Evolutionary conservation across 371 early-diverging fungal species (phyloP), one percentile per base, ranked within the genome.

Genomic region (Mucor circinelloides): DNA sequence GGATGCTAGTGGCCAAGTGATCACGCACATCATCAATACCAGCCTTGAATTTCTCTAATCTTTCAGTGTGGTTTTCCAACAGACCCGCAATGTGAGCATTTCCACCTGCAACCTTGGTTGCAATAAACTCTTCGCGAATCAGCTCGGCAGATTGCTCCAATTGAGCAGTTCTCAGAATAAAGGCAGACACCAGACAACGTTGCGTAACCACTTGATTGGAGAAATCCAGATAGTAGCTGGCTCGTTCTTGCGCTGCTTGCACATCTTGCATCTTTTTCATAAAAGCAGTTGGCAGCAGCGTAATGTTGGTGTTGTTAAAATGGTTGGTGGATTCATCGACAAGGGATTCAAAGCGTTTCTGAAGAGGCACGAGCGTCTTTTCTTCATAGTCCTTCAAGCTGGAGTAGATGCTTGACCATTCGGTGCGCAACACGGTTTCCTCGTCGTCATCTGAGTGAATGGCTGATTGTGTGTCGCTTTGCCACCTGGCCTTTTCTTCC

Each of bases 91-190:
- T 55, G 1, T 62, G 64, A 6, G 52, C 23, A 25, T 62, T 61
- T 13, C 28, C 52, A 3, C 55, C 27, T 6, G 64, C 60, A 1
- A 52, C 57, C 27, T 77, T 66, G 42, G 66, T 57, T 1, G 72
- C 60, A n/a, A 76, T 76, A 34, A 83, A 73, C 46, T 80, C 80
- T 57, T 83, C 80, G 2, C 83, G 75, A 19, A 83, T 76, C 30
- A 73, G 38, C 23, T 80, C 83, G 1, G 84, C 84, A 3, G 74
- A 75, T 32, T 77, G 74, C 56, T 81, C 82, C 12, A 84, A 59
- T 32, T 76, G 74, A 10, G 75, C 69, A 1, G 76, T 76, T 38
- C 77, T 65, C 32, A 67, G 23, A 15, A 80, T 64, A 46, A 84
- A 84, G 10, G 69, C 74, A 32, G 72, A 59, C 13, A 81, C 69